Base-by-base conservation (phyloP, 2,329 filamentous ascomycete species). In the Paraphoma sp. region DNA sequence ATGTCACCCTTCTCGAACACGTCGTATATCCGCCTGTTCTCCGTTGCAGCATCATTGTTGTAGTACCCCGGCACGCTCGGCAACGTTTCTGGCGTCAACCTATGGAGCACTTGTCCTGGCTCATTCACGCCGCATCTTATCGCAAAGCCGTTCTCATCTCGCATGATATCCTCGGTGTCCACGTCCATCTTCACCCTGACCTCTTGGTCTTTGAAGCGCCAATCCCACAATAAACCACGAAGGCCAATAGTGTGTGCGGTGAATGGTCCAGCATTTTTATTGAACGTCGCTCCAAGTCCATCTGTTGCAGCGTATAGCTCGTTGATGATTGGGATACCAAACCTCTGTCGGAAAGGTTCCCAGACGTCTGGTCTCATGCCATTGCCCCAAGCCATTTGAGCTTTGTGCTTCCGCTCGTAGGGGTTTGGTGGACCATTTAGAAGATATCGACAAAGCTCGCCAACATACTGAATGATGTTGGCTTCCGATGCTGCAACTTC, bases 331-430 rank as follows among this genome's bases (percentile, higher is more conserved):
- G 73, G 70, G 40, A 79, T 77, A 12, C 68, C 68, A 56, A 79
- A 79, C 2, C 77, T 68, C 48, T 78, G 61, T 16, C 75, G 69
- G 53, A 79, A 79, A 0, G 63, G 66, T 51, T 76, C 74, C 75
- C 77, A 79, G 0, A 79, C 75, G 56, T 79, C 77, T 11, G 75
- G 74, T 11, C 77, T 58, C 73, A 79, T 76, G n/a, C 77, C 77
- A 48, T 79, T 79, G 11, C 76, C 76, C 72, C 71, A 78, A 4
- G 73, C 75, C 54, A 74, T 56, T 17, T 69, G 45, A 2, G 75
- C 73, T 16, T 68, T 72, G 53, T 78, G 71, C 11, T 62, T 62
- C 10, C 65, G 62, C 51, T 77, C 75, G 38, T 65, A 68, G 10
- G 65, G 58, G 44, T 71, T 73, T n/a, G 60, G 52, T 2, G 75